Evolutionary conservation across 1,284 basidiomycete species (phyloP).

Genomic region (Chiua sp.): DNA sequence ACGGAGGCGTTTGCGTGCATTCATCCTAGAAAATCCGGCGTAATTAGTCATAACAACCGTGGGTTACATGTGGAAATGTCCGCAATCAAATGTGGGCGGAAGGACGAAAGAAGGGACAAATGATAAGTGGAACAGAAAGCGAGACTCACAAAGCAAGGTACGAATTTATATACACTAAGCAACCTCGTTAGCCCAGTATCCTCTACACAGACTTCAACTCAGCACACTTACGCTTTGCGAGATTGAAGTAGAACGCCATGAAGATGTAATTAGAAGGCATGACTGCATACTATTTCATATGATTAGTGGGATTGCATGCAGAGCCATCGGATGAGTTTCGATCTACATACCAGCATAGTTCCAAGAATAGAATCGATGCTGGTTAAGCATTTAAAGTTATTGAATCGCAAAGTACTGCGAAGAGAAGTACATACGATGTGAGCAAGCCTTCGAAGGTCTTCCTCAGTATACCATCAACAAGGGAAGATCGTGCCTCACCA

Average conservation of each 20-base stretch:
- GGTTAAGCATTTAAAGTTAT: not conserved
- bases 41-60: not conserved
- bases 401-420: too few relatives aligned
- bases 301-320: slow-evolving; percentile 1
- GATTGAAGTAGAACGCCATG: slow-evolving; percentile 28
- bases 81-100: not conserved
- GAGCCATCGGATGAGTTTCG: not conserved
- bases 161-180: slow-evolving; percentile 24
- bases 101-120: too few relatives aligned
- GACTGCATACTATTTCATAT: slow-evolving; percentile 11
- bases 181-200: not conserved
- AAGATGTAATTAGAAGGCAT: slow-evolving; percentile 28
- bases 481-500: slow-evolving; percentile 30
- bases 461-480: too few relatives aligned
- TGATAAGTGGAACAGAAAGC: too few relatives aligned
- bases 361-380: slow-evolving; percentile 53
- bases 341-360: slow-evolving; percentile 41
- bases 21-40: slow-evolving; percentile 11
- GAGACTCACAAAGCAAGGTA: slow-evolving; percentile 23
- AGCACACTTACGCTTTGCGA: slow-evolving; percentile 19
- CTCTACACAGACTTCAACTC: not conserved
- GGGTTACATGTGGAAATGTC: not conserved
- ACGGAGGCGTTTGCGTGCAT: slow-evolving; percentile 15
- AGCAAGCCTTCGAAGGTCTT: slow-evolving; percentile 12
- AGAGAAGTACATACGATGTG: slow-evolving; percentile 10